phyloP scores from a whole-genome alignment of 768 basidiomycete genomes.

The Boletus subparvulus region DNA sequence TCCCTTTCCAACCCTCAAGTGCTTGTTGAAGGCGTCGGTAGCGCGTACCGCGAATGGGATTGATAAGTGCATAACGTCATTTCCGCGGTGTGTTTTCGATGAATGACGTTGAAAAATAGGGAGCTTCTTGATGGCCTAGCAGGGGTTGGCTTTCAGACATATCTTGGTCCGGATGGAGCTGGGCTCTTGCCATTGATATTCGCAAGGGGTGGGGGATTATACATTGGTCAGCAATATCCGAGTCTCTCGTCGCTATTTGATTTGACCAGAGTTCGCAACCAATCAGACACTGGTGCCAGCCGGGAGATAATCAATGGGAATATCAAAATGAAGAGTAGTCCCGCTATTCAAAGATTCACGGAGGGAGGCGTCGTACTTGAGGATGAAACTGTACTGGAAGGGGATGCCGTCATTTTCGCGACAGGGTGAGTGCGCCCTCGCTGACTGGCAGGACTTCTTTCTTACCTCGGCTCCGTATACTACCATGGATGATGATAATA shows the following conservation, averaged over 20 bases:
- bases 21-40: constrained; percentile 6
- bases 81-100: background rate
- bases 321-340: constrained; percentile 50
- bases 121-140: constrained; percentile 39
- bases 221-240: constrained; percentile 34
- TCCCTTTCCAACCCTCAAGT: constrained; percentile 21
- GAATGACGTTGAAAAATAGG: constrained; percentile 21
- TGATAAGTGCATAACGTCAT: constrained; percentile 19
- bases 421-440: constrained; percentile 27
- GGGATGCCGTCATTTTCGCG: constrained; percentile 34
- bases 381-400: constrained; percentile 27
- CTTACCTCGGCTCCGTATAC: background rate
- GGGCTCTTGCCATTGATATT: constrained; percentile 35
- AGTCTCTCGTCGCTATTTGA: background rate
- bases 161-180: constrained; percentile 38
- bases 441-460: background rate
- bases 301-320: constrained; percentile 46
- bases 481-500: background rate
- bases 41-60: constrained; percentile 14
- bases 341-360: constrained; percentile 28
- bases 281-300: constrained; percentile 40
- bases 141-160: constrained; percentile 38
- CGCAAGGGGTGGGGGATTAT: constrained; percentile 37
- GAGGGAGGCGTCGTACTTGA: constrained; percentile 27
- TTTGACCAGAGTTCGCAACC: background rate